Base-by-base conservation (phyloP, 768 basidiomycete genomes). In the Suillus subalutaceus region DNA sequence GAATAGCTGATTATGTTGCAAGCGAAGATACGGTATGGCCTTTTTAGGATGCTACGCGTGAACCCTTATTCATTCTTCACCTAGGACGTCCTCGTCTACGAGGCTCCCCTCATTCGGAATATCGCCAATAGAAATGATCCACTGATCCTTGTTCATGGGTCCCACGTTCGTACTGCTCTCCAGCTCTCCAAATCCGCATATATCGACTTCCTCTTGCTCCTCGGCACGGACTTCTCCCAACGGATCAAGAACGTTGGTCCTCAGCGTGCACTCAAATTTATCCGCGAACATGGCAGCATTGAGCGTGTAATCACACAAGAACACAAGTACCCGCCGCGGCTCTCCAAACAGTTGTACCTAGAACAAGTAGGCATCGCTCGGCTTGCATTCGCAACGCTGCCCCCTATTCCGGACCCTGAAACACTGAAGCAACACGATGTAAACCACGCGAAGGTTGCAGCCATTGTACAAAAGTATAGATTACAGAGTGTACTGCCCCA, bases 161-260 rank as follows among this genome's bases (percentile, higher is more conserved):
- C 83, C 1, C 83, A 88, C 4, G 80, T 95, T 23, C 90, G 89
- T 10, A 66, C 76, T 0, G 79, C 79, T 8, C 84, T 94, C 43
- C 73, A 80, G 13, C 85, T 97, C 35, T 79, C 85, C 69, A 83
- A 82, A 9, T 72, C 80, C 0, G 74, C 85, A 60, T 96, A 86
- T 76, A 75, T 97, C 70, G 96, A 97, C 78, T 95, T 97, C 76
- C 89, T 88, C 0, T 85, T 97, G 61, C 83, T 97, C 7, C 84
- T 96, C 12, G 96, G 96, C 13, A 97, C 95, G 2, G 96, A 97
- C 77, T 96, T 97, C 71, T 90, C 93, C 0, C 87, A 90, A 56
- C 88, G 96, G 6, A 92, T 97, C 66, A 90, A 86, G 64, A 88
- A 90, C 66, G 81, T 97, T 1, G 96, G 96, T 1, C 94, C 95